phyloP scores from a whole-genome alignment of 31 red algal species.

The Odonthalia washingtoniensis region DNA sequence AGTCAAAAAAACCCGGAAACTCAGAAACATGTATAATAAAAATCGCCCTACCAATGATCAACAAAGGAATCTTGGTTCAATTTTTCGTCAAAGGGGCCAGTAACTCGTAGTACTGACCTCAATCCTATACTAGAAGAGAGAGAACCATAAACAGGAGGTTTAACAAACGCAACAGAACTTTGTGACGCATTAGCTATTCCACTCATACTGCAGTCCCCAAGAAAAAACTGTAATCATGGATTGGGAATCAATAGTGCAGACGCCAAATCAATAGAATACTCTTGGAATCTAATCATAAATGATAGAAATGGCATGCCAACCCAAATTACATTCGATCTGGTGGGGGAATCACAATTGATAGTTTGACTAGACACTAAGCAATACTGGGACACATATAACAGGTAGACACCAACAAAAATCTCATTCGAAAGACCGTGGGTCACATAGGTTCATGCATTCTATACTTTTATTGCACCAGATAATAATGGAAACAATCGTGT shows the following conservation, averaged over 20 bases:
- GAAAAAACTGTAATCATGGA: background rate
- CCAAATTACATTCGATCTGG: slow-evolving; percentile 1
- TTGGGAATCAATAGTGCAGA: slow-evolving; percentile 7
- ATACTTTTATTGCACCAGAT: background rate
- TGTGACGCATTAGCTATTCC: background rate
- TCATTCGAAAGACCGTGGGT: background rate
- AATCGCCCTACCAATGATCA: background rate
- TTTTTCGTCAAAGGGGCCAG: background rate
- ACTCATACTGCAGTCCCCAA: background rate
- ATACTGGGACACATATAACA: slow-evolving; percentile 15
- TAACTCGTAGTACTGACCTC: background rate
- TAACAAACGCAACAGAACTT: background rate
- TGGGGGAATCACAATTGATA: background rate
- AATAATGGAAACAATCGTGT: background rate
- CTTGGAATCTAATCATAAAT: slow-evolving; percentile 11
- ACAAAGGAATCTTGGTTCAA: background rate
- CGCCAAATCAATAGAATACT: background rate
- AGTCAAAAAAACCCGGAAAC: background rate
- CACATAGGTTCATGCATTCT: background rate
- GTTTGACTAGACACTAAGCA: background rate
- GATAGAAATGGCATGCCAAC: background rate
- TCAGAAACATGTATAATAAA: background rate
- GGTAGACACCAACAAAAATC: background rate
- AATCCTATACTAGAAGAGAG: background rate
- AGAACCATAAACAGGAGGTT: background rate